Conservation (phyloP, 805 yeast species). For the Torulaspora maleeae region DNA sequence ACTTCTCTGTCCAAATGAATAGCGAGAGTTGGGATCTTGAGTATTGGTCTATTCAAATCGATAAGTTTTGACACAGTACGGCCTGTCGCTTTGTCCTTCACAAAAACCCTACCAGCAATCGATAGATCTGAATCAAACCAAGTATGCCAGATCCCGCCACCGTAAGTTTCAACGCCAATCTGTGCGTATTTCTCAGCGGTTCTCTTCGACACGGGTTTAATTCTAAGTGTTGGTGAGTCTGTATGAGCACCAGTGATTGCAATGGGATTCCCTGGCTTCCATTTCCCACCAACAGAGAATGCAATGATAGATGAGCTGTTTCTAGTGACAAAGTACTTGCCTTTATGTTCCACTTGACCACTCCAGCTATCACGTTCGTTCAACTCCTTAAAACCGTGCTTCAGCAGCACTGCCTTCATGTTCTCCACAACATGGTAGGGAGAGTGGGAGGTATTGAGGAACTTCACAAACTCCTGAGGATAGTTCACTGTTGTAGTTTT, state of each 20-base stretch:
- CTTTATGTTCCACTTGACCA: conserved; percentile 46
- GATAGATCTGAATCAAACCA: conserved; percentile 96
- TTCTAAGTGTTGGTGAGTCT: conserved; percentile 84
- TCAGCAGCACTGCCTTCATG: conserved; percentile 49
- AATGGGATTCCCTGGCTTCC: conserved; percentile 73
- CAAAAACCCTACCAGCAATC: conserved; percentile 86
- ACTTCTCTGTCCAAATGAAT: conserved; percentile 82
- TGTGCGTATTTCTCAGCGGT: conserved; percentile 72
- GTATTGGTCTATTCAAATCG: conserved; percentile 74
- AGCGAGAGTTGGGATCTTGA: conserved; percentile 92
- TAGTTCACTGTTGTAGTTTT: conserved; percentile 16
- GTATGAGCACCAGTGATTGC: conserved; percentile 95
- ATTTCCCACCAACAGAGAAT: conserved; percentile 70
- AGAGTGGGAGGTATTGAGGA: conserved; percentile 81
- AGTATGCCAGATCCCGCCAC: conserved; percentile 94
- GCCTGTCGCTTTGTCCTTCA: conserved; percentile 44
- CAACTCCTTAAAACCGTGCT: conserved; percentile 69
- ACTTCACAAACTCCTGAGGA: conserved; percentile 59
- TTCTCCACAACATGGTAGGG: conserved; percentile 88
- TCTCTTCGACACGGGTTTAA: conserved; percentile 80
- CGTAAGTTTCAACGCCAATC: conserved; percentile 90
- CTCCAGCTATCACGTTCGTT: conserved; percentile 72
- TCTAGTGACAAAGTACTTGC: conserved; percentile 81
- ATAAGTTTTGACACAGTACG: conserved; percentile 61
- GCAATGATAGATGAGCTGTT: conserved; percentile 87